Evolutionary conservation across 192 early-diverging fungal genomes (phyloP).

Genomic region (Backusella circina): DNA sequence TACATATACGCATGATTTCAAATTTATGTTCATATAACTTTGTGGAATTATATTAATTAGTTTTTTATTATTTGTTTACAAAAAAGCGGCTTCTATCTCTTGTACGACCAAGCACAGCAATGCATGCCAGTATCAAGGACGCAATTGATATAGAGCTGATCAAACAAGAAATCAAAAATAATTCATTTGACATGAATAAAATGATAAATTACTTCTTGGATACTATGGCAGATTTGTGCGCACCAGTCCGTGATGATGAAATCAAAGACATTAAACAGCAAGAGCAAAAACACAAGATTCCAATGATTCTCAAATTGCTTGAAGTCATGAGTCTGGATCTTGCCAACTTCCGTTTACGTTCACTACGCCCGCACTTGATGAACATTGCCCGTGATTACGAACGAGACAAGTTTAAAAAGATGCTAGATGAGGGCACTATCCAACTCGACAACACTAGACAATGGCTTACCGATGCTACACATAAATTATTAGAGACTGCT

Average conservation of each 20-base stretch:
- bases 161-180: conserved; percentile 56
- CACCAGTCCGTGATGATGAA: conserved; percentile 68
- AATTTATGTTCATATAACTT: neutral
- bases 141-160: conserved; percentile 71
- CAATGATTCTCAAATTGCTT: conserved; percentile 52
- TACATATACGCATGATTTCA: neutral
- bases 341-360: conserved; percentile 67
- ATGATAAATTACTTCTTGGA: conserved; percentile 46
- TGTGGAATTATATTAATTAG: neutral
- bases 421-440: conserved; percentile 39
- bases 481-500: neutral
- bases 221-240: conserved; percentile 71
- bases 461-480: conserved; percentile 57
- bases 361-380: conserved; percentile 63
- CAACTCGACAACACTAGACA: conserved; percentile 48
- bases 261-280: conserved; percentile 35
- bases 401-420: conserved; percentile 57
- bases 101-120: conserved; percentile 49
- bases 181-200: conserved; percentile 54
- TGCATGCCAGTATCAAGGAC: conserved; percentile 57
- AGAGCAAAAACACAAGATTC: conserved; percentile 45
- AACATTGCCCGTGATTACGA: conserved; percentile 77
- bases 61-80: conserved; percentile 20
- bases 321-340: conserved; percentile 84
- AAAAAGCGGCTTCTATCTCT: conserved; percentile 54